Percentiles rank a stretch among this genome's conserved stretches.
Conservation (phyloP, 768 basidiomycete species). For the Tulasnella sp. region DNA sequence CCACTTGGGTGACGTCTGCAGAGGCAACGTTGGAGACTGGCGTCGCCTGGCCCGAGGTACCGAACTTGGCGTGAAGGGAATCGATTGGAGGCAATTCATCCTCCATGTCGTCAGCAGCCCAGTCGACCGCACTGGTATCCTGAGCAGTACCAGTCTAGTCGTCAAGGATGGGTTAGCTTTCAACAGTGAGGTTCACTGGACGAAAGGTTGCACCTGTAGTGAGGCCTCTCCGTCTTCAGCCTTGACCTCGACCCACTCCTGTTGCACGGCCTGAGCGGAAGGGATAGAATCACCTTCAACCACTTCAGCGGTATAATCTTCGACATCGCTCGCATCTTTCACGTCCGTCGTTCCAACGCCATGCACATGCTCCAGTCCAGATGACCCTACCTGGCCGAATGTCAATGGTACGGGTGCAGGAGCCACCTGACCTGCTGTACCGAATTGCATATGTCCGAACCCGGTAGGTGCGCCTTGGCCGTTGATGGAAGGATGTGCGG, state of each 20-base stretch:
- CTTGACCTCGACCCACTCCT: conserved; percentile 27
- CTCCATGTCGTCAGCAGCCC: conserved; percentile 80
- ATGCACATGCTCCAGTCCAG: neutral
- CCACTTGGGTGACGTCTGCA: conserved; percentile 40
- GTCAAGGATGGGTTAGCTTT: neutral
- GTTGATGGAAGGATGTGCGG: neutral
- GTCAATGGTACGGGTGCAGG: neutral
- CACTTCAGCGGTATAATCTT: conserved; percentile 13
- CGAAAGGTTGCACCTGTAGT: conserved; percentile 30
- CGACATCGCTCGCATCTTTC: neutral
- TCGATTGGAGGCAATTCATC: conserved; percentile 73
- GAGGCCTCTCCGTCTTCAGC: conserved; percentile 6
- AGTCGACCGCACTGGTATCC: conserved; percentile 51
- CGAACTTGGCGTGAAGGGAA: conserved; percentile 70
- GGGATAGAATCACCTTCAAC: conserved; percentile 22
- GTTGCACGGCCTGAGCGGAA: conserved; percentile 15
- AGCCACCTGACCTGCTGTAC: neutral
- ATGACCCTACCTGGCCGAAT: neutral
- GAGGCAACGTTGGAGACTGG: conserved; percentile 42
- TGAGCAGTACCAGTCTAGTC: neutral
- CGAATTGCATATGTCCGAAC: conserved; percentile 3
- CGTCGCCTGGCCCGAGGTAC: conserved; percentile 66
- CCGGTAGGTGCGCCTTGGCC: neutral
- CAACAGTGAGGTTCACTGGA: neutral
- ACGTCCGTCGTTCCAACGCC: neutral